Percentiles rank a stretch among this genome's conserved stretches.
phyloP scores from a whole-genome alignment of 768 basidiomycete genomes.

The Tulasnella calospora region DNA sequence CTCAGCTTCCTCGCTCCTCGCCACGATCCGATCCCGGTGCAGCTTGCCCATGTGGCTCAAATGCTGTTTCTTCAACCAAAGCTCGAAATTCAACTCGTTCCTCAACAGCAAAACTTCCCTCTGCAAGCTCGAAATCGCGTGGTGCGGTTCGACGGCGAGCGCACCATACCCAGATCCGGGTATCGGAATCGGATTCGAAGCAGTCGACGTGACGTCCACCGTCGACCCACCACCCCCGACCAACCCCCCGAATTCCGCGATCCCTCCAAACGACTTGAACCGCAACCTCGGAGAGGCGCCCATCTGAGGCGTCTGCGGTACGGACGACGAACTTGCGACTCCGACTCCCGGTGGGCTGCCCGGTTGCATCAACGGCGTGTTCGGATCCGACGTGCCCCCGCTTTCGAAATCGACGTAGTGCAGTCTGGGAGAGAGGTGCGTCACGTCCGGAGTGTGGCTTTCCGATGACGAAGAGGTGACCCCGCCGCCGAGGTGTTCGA shows the following conservation, averaged over 20 bases:
- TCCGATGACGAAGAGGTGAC: neutral
- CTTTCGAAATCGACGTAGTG: constrained; percentile 1
- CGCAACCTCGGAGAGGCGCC: constrained; percentile 11
- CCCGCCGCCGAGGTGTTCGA: neutral
- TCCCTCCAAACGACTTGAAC: neutral
- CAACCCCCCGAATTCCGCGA: neutral
- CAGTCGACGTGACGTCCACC: neutral
- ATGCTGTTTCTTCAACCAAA: constrained; percentile 77
- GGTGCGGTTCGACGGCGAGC: neutral
- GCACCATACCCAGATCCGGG: neutral
- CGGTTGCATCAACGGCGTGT: neutral
- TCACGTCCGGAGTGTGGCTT: neutral
- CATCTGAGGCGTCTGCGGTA: neutral
- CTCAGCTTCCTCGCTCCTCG: constrained; percentile 72
- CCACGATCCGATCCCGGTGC: constrained; percentile 65
- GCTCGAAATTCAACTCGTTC: constrained; percentile 80
- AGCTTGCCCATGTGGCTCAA: constrained; percentile 76
- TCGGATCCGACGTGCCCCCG: neutral
- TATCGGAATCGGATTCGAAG: constrained; percentile 9
- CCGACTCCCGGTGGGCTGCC: neutral
- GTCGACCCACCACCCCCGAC: neutral
- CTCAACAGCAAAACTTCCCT: constrained; percentile 67
- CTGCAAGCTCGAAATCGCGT: constrained; percentile 63
- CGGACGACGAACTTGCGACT: neutral
- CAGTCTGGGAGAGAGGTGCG: neutral